A percentile compares a stretch with the other conserved stretches of the same genome.
phyloP scores from a whole-genome alignment of 116 monocot species.

The Zostera marina region DNA sequence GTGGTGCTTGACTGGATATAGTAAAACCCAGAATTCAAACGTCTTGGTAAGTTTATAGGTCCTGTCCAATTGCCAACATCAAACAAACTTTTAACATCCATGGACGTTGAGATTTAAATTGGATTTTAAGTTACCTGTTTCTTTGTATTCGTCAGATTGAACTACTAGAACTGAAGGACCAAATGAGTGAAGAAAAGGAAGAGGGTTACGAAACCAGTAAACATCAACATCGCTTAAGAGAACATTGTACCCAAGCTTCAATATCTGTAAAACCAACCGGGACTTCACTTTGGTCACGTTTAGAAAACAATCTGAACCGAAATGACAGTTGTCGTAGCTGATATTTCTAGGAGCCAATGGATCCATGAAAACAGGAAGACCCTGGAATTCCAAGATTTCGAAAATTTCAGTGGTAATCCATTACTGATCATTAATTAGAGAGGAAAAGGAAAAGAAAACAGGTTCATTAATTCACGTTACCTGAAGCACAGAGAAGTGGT shows the following conservation, averaged over 20 bases:
- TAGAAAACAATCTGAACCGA: conserved; percentile 79
- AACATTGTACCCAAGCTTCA: conserved; percentile 71
- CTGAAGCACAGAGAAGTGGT: conserved; percentile 69
- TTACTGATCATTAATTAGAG: neutral
- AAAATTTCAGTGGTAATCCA: neutral
- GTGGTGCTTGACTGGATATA: conserved; percentile 47
- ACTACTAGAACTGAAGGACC: conserved; percentile 52
- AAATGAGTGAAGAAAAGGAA: conserved; percentile 51
- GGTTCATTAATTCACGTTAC: conserved; percentile 16
- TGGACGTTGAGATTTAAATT: no score
- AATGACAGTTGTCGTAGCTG: conserved; percentile 73
- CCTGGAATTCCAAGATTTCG: conserved; percentile 17
- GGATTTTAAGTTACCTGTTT: conserved; percentile 31
- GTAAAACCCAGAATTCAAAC: conserved; percentile 95
- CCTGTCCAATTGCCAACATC: conserved; percentile 10
- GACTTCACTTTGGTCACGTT: conserved; percentile 96
- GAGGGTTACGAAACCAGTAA: conserved; percentile 87
- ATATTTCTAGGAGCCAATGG: conserved; percentile 49
- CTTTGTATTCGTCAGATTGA: conserved; percentile 83
- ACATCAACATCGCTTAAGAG: conserved; percentile 91
- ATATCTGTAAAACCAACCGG: conserved; percentile 66
- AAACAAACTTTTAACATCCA: neutral
- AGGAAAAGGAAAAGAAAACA: neutral
- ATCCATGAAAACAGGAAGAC: conserved; percentile 79
- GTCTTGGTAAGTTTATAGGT: conserved; percentile 81